Conservation (phyloP, 768 basidiomycete genomes). For the Leccinum olivaceopallidum region DNA sequence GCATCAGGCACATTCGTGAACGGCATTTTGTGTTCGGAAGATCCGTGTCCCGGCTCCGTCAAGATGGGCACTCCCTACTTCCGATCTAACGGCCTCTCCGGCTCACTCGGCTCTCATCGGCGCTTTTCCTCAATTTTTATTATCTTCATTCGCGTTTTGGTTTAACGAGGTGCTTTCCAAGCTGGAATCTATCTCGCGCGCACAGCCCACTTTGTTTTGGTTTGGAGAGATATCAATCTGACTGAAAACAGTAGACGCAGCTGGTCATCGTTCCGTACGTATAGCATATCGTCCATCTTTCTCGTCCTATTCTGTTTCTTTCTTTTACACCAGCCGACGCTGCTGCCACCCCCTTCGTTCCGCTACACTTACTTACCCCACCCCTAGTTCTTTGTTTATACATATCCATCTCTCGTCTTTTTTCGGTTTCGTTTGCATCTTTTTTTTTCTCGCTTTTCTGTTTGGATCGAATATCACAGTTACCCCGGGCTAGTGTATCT, state of each 20-base stretch:
- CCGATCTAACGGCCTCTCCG: background rate
- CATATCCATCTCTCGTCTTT: background rate
- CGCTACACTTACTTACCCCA: background rate
- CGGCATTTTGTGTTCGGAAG: background rate
- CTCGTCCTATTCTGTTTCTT: background rate
- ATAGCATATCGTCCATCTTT: constrained; percentile 18
- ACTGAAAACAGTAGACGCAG: constrained; percentile 7
- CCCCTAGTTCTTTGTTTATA: background rate
- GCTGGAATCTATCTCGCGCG: constrained; percentile 7
- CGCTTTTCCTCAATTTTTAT: too few species aligned
- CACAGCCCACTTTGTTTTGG: constrained; percentile 8
- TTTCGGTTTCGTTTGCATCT: background rate
- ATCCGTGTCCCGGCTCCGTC: too few species aligned
- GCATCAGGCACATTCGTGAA: constrained; percentile 17
- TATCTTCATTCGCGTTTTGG: constrained; percentile 5
- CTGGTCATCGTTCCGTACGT: constrained; percentile 3
- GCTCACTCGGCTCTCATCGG: background rate
- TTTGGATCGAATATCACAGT: constrained; percentile 12
- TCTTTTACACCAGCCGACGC: background rate
- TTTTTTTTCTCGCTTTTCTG: background rate
- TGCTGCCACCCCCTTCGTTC: constrained; percentile 14
- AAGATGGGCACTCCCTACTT: too few species aligned
- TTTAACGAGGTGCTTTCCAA: constrained; percentile 10
- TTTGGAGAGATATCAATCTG: constrained; percentile 7
- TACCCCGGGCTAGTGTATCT: constrained; percentile 20